These are phyloP conservation scores for Fusarium oxysporum DNA, from an alignment of 2,329 filamentous ascomycete genomes.

Conservation along the genomic window DNA sequence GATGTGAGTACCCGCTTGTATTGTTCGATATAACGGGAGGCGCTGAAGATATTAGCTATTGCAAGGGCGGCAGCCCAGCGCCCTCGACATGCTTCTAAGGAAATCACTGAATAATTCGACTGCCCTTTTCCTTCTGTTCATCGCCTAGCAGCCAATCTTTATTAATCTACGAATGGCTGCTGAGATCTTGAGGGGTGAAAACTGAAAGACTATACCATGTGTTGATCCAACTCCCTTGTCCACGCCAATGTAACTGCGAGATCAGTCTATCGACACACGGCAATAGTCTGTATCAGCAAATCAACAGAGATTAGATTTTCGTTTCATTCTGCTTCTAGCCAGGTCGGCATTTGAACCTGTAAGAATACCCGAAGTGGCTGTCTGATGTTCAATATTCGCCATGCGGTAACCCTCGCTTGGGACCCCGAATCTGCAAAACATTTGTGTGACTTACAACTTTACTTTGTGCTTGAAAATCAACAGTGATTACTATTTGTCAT, in stretches of 20 bases:
- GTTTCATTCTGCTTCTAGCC: neutral
- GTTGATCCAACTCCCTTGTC: neutral
- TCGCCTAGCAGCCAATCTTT: neutral
- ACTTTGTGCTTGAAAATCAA: neutral
- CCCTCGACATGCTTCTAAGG: too few relatives aligned
- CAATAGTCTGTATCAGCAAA: neutral
- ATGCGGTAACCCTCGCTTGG: slow-evolving; percentile 11
- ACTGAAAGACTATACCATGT: neutral
- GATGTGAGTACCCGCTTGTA: neutral
- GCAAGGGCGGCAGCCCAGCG: slow-evolving; percentile 1
- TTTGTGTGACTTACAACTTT: neutral
- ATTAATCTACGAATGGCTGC: too few relatives aligned
- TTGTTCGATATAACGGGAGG: slow-evolving; percentile 9
- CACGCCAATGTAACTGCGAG: neutral
- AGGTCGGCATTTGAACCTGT: neutral
- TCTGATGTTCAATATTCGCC: neutral
- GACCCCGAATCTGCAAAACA: slow-evolving; percentile 15
- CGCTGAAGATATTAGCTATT: slow-evolving; percentile 4
- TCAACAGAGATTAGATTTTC: neutral
- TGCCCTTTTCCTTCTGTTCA: neutral
- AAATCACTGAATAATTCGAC: neutral
- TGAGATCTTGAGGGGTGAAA: neutral
- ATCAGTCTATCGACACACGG: neutral
- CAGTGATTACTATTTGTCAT: neutral
- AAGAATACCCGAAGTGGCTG: slow-evolving; percentile 3